Conservation (phyloP, 1,139 yeast genomes). For the Hemisphaericaspora lyxosophila region DNA sequence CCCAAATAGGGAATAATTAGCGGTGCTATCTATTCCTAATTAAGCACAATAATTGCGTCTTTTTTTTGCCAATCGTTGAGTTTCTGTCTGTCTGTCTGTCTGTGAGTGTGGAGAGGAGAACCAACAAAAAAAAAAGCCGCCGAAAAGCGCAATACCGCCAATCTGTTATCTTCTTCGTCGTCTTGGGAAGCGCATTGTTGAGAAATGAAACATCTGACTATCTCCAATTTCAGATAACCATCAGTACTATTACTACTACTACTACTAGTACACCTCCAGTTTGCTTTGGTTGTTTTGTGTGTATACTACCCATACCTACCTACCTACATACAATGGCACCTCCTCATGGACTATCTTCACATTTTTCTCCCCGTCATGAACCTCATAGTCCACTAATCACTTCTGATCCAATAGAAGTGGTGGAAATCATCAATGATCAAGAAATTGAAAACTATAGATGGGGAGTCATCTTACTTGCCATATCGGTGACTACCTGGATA, state of each 20-base stretch:
- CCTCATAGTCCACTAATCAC: conserved; percentile 14
- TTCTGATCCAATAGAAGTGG: conserved; percentile 36
- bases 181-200: neutral
- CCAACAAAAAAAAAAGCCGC: no score
- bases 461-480: conserved; percentile 42
- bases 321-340: neutral
- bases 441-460: conserved; percentile 42
- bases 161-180: no score
- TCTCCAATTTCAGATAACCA: no score
- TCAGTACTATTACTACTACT: no score
- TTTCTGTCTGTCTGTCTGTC: no score
- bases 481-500: conserved; percentile 50
- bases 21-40: neutral
- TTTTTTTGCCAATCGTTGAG: no score
- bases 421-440: conserved; percentile 46
- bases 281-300: no score
- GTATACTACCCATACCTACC: no score
- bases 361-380: conserved; percentile 2
- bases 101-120: no score
- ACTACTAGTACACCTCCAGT: no score
- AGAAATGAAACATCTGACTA: neutral
- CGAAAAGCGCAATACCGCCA: no score
- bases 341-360: neutral
- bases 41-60: neutral
- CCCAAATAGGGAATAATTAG: neutral